Conservation (phyloP, 2,329 filamentous ascomycete species). For the Fusarium vanettenii region DNA sequence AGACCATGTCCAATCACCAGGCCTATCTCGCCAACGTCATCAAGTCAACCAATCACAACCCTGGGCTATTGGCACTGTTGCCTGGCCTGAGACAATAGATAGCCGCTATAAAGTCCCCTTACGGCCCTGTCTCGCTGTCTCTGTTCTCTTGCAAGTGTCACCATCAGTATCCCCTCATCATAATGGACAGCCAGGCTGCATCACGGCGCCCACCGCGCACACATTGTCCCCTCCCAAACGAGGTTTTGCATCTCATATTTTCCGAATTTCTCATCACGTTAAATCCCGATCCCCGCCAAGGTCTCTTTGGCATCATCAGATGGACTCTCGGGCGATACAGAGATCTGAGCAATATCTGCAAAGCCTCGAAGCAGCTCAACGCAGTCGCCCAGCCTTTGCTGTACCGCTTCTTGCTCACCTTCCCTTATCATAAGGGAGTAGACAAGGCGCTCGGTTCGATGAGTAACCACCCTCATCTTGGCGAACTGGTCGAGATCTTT, state of each 20-base stretch:
- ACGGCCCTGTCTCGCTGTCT: background rate
- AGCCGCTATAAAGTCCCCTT: background rate
- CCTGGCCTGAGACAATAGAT: background rate
- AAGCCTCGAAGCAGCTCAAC: background rate
- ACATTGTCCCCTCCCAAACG: background rate
- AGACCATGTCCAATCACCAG: background rate
- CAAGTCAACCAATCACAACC: background rate
- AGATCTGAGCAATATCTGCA: background rate
- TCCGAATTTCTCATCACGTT: background rate
- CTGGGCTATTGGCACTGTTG: background rate
- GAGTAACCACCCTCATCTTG: background rate
- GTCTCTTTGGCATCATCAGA: background rate
- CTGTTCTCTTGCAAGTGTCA: background rate
- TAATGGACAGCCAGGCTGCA: background rate
- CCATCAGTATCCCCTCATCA: no score
- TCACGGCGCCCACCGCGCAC: background rate
- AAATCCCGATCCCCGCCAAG: background rate
- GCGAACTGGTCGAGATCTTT: background rate
- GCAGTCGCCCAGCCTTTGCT: background rate
- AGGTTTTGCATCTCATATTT: background rate
- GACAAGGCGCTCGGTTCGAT: background rate
- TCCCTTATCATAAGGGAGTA: background rate
- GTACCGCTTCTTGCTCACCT: background rate
- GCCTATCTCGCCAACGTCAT: background rate
- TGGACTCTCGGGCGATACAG: background rate